Evolutionary conservation across 345 rosid genomes (phyloP), one percentile per base, ranked within the genome.

Genomic region (Gossypium ekmanianum): DNA sequence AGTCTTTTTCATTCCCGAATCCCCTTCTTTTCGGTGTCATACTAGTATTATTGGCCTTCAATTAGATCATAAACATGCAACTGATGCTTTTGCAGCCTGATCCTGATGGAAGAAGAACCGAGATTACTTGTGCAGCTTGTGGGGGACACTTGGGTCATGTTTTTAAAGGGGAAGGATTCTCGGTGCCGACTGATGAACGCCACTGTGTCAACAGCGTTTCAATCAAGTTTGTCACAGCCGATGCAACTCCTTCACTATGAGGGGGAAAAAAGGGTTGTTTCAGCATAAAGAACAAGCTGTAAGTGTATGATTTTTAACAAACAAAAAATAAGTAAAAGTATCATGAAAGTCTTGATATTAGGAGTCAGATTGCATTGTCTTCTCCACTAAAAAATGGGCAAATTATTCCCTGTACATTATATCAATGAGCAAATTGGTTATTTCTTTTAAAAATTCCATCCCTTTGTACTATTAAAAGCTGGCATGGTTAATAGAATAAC

Each of bases 61-160:
- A 12, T 50, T 44, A 64, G 76, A 68, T 16, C 54, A 2, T 61
- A 41, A 26, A 11, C 11, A 20, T 55, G 75, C 41, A 20, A 29
- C 2, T 24, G 10, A 51, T n/a, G 27, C 13, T 72, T 69, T 83
- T 80, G 72, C 89, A 91, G 96, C 87, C 90, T 22, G 92, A 91
- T 73, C 88, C 91, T n/a, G 93, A 91, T 77, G 93, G 92, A 44
- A 79, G 79, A 83, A 85, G 93, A 75, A 84, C 81, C 9, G 92
- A 89, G 83, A 89, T 91, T 14, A 89, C 93, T 9, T 91, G 93
- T 55, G 87, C 92, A 2, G 93, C 93, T 51, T 91, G 93, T 39
- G 91, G 92, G 20, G 96, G 93, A 13, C 96, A 91, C 79, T 63
- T 91, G 74, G 93, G 93, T 9, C 96, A 89, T 78, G 96, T 91